phyloP scores from a whole-genome alignment of 2,329 filamentous ascomycete species.

The Neurospora crassa region DNA sequence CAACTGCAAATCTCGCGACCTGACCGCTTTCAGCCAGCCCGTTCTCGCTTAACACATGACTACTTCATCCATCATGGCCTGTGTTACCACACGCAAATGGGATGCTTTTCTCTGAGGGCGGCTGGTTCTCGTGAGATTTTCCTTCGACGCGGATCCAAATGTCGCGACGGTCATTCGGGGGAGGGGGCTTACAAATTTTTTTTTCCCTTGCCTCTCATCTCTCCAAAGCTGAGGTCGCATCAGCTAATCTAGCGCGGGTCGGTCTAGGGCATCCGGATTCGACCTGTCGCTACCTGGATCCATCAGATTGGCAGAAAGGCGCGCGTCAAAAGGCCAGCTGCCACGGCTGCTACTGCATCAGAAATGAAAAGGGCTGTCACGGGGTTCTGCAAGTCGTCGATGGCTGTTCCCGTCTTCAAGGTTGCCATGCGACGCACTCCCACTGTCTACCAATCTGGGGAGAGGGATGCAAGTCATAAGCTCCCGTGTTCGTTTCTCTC shows the following conservation, averaged over 20 bases:
- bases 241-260: background rate
- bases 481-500: background rate
- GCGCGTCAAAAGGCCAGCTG: background rate
- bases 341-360: background rate
- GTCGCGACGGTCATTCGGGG: background rate
- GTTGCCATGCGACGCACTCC: background rate
- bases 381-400: background rate
- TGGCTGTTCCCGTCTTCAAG: background rate
- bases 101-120: background rate
- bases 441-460: background rate
- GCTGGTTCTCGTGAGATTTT: background rate
- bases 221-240: background rate
- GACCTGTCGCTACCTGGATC: background rate
- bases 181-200: background rate
- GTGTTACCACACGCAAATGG: background rate
- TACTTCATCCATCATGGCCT: background rate
- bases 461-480: background rate
- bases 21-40: background rate
- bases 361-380: background rate
- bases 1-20: conserved; percentile 1
- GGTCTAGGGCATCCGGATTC: background rate
- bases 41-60: background rate
- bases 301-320: background rate
- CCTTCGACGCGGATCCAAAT: background rate
- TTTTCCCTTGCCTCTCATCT: background rate